These are phyloP conservation scores for Globisporangium polare DNA, from an alignment of 352 stramenopile genomes.

Conservation along the genomic window DNA sequence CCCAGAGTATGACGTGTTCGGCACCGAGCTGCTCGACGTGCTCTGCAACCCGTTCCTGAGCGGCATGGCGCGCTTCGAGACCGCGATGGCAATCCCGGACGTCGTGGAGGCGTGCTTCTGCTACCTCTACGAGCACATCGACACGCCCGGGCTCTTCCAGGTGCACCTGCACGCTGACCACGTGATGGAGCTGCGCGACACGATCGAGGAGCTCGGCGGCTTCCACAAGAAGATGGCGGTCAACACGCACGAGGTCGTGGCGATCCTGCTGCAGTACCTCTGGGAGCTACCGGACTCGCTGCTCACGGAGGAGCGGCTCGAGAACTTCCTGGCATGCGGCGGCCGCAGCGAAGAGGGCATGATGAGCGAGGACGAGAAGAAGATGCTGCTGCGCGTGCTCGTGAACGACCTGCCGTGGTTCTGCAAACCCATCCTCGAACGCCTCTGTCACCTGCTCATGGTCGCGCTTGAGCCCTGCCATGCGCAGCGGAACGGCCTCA, in stretches of 20 bases:
- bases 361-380: conserved; percentile 53
- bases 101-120: conserved; percentile 76
- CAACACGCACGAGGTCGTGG: conserved; percentile 73
- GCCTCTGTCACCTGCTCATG: conserved; percentile 59
- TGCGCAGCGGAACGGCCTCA: conserved; percentile 65
- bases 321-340: conserved; percentile 66
- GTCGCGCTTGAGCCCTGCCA: conserved; percentile 57
- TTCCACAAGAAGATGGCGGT: conserved; percentile 83
- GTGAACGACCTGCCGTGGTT: conserved; percentile 83
- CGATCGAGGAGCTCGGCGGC: conserved; percentile 75
- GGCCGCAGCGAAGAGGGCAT: conserved; percentile 27
- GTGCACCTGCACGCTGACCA: conserved; percentile 73
- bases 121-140: conserved; percentile 73
- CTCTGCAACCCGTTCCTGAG: conserved; percentile 84
- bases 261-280: conserved; percentile 77
- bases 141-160: conserved; percentile 77
- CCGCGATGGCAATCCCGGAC: conserved; percentile 75
- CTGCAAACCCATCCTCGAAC: conserved; percentile 70
- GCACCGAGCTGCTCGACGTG: conserved; percentile 65
- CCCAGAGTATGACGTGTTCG: conserved; percentile 83
- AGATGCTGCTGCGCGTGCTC: conserved; percentile 56
- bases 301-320: conserved; percentile 64
- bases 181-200: conserved; percentile 74
- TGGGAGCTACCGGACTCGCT: conserved; percentile 79
- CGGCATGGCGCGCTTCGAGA: conserved; percentile 82